Percentiles rank a stretch among this genome's conserved stretches.
phyloP scores from a whole-genome alignment of 305 asterid species.

The Andrographis paniculata region DNA sequence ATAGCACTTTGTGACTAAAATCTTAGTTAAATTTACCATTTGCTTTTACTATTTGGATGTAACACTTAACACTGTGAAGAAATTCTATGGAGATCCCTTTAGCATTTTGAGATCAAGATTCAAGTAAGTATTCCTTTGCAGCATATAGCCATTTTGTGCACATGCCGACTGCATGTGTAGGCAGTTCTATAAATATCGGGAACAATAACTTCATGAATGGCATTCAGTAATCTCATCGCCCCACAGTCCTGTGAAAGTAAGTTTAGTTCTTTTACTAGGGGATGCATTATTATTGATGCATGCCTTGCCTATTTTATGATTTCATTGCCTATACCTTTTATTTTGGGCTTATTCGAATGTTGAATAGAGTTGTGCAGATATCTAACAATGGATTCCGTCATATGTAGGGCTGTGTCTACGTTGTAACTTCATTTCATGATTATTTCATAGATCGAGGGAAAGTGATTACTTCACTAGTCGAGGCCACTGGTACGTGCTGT shows the following conservation, averaged over 20 bases:
- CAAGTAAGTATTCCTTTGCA: too few species aligned
- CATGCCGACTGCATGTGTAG: too few species aligned
- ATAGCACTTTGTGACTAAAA: too few species aligned
- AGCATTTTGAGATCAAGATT: too few species aligned
- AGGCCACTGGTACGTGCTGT: conserved; percentile 69
- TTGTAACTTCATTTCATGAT: conserved; percentile 45
- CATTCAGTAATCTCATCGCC: not conserved
- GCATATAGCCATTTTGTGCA: too few species aligned
- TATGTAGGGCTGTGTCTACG: conserved; percentile 70
- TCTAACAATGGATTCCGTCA: conserved; percentile 11
- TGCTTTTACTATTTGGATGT: too few species aligned
- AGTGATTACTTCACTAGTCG: conserved; percentile 62
- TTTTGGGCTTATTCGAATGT: not conserved
- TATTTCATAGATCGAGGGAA: conserved; percentile 51
- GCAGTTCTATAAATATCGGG: not conserved
- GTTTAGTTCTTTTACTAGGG: not conserved
- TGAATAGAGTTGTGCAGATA: conserved; percentile 1
- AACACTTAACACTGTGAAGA: too few species aligned
- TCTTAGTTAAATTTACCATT: too few species aligned
- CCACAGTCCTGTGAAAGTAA: not conserved
- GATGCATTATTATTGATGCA: too few species aligned
- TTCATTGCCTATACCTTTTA: too few species aligned
- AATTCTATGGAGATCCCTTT: too few species aligned
- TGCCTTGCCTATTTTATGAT: too few species aligned
- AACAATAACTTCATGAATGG: not conserved